Evolutionary conservation across 2,329 filamentous ascomycete species (phyloP).

Genomic region (Fusarium virguliforme): DNA sequence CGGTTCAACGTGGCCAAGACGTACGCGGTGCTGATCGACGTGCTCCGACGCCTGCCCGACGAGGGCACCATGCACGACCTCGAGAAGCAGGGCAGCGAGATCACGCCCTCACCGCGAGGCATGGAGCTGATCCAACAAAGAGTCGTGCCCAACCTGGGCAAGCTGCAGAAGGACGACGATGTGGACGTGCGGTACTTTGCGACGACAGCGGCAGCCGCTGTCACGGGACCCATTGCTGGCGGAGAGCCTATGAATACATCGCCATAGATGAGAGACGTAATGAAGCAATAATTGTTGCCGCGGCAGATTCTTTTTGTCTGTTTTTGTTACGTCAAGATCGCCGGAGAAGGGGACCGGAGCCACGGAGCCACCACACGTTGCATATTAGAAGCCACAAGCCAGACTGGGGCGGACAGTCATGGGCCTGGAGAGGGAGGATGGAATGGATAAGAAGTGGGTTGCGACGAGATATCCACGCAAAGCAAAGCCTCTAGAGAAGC

Average conservation of each 20-base stretch:
- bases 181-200: conserved; percentile 99
- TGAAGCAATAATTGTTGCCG: conserved; percentile 69
- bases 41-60: conserved; percentile 91
- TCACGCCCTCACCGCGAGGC: conserved; percentile 78
- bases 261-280: conserved; percentile 71
- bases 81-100: conserved; percentile 81
- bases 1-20: conserved; percentile 99
- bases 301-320: conserved; percentile 41
- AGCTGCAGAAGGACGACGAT: conserved; percentile 96
- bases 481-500: conserved; percentile 21
- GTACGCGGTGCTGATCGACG: conserved; percentile 89
- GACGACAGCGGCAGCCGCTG: conserved; percentile 83
- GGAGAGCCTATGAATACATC: conserved; percentile 77
- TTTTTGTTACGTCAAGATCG: conserved; percentile 42
- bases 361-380: conserved; percentile 43
- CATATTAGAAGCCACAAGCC: conserved; percentile 47
- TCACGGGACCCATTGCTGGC: conserved; percentile 62
- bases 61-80: conserved; percentile 88
- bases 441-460: conserved; percentile 30
- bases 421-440: conserved; percentile 14
- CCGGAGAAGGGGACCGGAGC: conserved; percentile 34
- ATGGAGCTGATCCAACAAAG: conserved; percentile 88
- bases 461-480: conserved; percentile 21
- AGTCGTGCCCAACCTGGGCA: conserved; percentile 91
- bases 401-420: conserved; percentile 30